Evolutionary conservation across 129 eudicot species (phyloP).

Genomic region (Tagetes patula): DNA sequence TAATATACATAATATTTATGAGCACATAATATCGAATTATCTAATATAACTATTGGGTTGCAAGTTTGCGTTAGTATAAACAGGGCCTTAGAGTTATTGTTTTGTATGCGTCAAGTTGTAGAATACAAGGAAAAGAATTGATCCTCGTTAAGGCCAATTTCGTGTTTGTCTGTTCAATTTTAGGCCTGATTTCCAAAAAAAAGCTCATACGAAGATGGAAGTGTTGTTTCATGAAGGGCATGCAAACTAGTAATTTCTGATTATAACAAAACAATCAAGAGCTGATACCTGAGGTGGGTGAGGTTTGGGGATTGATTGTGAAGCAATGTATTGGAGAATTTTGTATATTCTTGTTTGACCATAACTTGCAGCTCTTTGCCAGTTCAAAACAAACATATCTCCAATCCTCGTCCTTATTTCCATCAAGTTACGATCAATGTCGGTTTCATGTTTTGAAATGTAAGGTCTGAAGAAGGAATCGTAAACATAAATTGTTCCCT

Average conservation of each 20-base stretch:
- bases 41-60: background rate
- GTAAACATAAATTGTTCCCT: constrained; percentile 82
- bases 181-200: too few species aligned
- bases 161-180: too few species aligned
- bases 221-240: background rate
- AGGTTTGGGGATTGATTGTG: constrained; percentile 73
- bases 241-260: background rate
- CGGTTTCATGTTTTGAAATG: constrained; percentile 39
- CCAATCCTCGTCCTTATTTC: constrained; percentile 37
- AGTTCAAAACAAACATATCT: constrained; percentile 53
- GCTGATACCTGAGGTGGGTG: constrained; percentile 61
- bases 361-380: constrained; percentile 71
- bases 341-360: constrained; percentile 81
- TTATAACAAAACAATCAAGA: background rate
- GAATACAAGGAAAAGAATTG: too few species aligned
- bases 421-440: constrained; percentile 38
- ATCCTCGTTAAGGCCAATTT: too few species aligned
- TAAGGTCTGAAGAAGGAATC: constrained; percentile 39
- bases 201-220: background rate
- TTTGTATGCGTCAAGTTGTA: too few species aligned
- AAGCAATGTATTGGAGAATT: constrained; percentile 80
- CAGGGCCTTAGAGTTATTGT: too few species aligned
- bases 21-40: background rate
- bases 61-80: too few species aligned
- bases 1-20: background rate